Percentiles rank a stretch among this genome's conserved stretches.
Conservation (phyloP, 352 stramenopile species). For the Phytophthora europaea region DNA sequence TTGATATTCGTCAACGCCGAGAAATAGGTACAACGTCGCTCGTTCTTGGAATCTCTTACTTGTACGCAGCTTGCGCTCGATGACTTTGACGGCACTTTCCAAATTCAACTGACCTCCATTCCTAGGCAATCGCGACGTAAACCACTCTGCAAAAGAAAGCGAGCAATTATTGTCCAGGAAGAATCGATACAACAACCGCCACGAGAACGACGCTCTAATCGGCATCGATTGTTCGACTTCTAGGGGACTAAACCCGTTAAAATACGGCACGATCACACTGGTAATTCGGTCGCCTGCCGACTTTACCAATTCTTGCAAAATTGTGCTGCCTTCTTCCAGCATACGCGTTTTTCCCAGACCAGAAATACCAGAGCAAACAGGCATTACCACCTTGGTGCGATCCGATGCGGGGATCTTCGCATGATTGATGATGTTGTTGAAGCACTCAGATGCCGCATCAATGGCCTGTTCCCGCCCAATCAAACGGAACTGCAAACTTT, state of each 20-base stretch:
- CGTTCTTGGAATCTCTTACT: neutral
- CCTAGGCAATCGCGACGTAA: neutral
- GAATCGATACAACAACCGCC: neutral
- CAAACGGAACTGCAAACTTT: slow-evolving; percentile 26
- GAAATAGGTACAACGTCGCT: neutral
- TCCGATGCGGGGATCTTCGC: slow-evolving; percentile 19
- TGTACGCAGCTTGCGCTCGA: neutral
- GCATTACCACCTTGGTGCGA: slow-evolving; percentile 25
- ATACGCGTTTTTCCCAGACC: slow-evolving; percentile 48
- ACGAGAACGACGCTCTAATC: neutral
- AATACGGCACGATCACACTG: neutral
- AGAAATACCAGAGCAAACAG: slow-evolving; percentile 49
- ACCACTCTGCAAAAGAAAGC: neutral
- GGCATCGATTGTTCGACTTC: neutral
- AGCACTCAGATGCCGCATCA: slow-evolving; percentile 8
- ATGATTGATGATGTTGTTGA: slow-evolving; percentile 11
- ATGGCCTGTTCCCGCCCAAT: slow-evolving; percentile 24
- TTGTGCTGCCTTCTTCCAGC: slow-evolving; percentile 37
- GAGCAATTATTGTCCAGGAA: neutral
- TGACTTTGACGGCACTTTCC: neutral
- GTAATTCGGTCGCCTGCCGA: no score
- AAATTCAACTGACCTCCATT: neutral
- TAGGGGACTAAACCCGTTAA: neutral
- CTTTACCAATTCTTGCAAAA: no score
- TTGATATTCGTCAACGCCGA: neutral